Percentiles rank a stretch among this genome's conserved stretches.
Evolutionary conservation across 169 alveolate species (phyloP).

Genomic region (Plasmodium relictum): DNA sequence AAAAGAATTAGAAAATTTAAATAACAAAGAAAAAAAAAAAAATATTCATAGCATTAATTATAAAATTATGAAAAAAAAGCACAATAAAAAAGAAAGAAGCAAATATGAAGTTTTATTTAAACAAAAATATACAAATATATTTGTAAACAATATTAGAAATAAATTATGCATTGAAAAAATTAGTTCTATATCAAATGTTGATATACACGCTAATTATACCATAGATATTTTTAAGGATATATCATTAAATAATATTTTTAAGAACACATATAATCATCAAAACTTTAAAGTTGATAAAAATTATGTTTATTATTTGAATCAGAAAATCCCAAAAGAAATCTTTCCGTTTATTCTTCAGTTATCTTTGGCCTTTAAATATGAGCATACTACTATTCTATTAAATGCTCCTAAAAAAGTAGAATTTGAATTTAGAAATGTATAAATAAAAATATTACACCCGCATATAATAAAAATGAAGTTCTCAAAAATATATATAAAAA

Average conservation of each 20-base stretch:
- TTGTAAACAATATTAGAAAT: slow-evolving; percentile 34
- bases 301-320: slow-evolving; percentile 64
- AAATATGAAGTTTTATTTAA: slow-evolving; percentile 75
- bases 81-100: slow-evolving; percentile 70
- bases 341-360: slow-evolving; percentile 71
- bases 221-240: slow-evolving; percentile 49
- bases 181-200: slow-evolving; percentile 66
- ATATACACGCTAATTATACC: slow-evolving; percentile 53
- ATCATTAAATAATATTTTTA: slow-evolving; percentile 33
- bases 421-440: slow-evolving; percentile 60
- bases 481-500: background rate
- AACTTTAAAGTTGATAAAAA: slow-evolving; percentile 66
- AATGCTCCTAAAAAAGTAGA: slow-evolving; percentile 71
- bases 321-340: slow-evolving; percentile 61
- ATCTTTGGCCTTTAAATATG: slow-evolving; percentile 73
- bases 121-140: slow-evolving; percentile 59
- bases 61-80: slow-evolving; percentile 52
- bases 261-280: slow-evolving; percentile 29
- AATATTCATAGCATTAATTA: background rate
- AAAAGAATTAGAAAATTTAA: background rate
- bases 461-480: background rate
- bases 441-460: background rate
- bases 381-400: slow-evolving; percentile 55
- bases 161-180: slow-evolving; percentile 64
- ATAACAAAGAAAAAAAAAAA: slow-evolving; percentile 3